Base-by-base conservation (phyloP, 169 alveolate genomes). In the Besnoitia besnoiti region DNA sequence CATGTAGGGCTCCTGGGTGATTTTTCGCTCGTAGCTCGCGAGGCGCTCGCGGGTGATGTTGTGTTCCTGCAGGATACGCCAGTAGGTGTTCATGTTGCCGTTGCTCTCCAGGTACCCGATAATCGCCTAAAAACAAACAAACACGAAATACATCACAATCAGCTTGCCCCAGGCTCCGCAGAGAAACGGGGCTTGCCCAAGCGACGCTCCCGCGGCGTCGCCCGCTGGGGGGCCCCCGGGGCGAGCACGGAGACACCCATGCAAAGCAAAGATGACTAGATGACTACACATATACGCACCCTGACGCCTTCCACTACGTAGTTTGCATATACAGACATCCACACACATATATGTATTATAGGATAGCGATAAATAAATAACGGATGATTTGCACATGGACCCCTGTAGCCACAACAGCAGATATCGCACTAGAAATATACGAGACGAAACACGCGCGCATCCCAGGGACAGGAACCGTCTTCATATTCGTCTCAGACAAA, bases 1-100 rank as follows among this genome's bases (percentile, higher is more conserved):
- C 94, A 96, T 94, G 94, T 95, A 96, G 24, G 99, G 99, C 92
- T 97, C 98, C 59, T 94, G 89, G 2, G 97, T 96, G 39, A 98
- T 96, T 85, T 97, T 97, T 87, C 99, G 95, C 76, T 97, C 98
- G 96, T 96, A 98, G 44, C 97, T 93, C 42, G 97, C 97, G 50
- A 96, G 95, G 93, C 97, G 94, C 89, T 96, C 98, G 94, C 94
- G 95, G 84, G 97, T 95, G 62, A 98, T 95, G 82, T 98, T 98
- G 89, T 97, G 96, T 44, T 95, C 96, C 47, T 73, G 85, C 89
- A 98, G 95, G 39, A 96, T 95, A 85, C 95, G 95, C 97, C 98
- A 95, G 94, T 95, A 98, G 85, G 93, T 94, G 51, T 95, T 96
- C 93, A 96, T 94, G 90, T 97, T 95, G 37, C 98, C 98, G 91